phyloP scores from a whole-genome alignment of 2,329 filamentous ascomycete species.

The Proliferodiscus dingleyae region DNA sequence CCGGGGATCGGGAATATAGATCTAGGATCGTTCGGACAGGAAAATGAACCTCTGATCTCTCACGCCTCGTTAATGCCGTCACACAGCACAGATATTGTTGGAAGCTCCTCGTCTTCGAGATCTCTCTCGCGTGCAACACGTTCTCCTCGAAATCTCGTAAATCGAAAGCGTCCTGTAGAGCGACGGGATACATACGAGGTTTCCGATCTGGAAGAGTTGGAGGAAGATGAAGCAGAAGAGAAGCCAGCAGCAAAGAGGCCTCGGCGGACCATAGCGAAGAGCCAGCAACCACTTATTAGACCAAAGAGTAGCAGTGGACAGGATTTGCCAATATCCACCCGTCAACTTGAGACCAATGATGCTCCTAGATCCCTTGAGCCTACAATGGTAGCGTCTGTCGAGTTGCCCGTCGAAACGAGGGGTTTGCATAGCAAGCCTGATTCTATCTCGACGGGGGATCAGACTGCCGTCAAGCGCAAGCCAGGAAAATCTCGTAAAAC shows the following conservation, averaged over 20 bases:
- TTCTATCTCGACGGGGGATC: too few relatives aligned
- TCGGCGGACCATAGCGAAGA: neutral
- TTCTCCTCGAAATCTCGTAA: neutral
- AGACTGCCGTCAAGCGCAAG: neutral
- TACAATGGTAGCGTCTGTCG: neutral
- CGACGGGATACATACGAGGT: neutral
- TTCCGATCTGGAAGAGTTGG: neutral
- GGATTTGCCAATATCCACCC: neutral
- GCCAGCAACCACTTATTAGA: neutral
- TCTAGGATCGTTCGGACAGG: neutral
- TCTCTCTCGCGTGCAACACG: neutral
- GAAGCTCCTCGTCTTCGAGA: neutral
- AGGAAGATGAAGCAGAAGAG: neutral
- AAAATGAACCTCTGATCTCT: neutral
- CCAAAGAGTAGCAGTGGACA: neutral
- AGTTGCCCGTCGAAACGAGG: too few relatives aligned
- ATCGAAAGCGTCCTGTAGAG: neutral
- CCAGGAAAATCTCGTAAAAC: too few relatives aligned
- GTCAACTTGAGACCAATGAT: neutral
- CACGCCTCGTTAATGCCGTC: too few relatives aligned
- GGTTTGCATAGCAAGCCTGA: too few relatives aligned
- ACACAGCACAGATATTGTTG: too few relatives aligned
- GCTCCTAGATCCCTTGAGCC: neutral
- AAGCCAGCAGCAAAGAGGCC: neutral
- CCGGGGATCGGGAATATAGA: neutral